Evolutionary conservation across 169 alveolate genomes (phyloP).

Genomic region (Plasmodium ovale): DNA sequence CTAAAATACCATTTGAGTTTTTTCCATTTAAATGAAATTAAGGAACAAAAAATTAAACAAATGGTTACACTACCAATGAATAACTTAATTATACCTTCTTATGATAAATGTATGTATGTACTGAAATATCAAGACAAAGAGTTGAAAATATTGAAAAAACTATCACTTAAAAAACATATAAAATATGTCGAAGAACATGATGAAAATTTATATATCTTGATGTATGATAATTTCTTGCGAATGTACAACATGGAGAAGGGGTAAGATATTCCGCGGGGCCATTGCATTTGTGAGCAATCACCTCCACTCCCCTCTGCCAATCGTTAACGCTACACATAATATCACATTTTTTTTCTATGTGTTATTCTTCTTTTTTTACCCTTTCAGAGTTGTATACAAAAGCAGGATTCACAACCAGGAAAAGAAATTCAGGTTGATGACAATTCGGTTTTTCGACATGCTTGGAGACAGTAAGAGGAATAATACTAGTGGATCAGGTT

Average conservation of each 20-base stretch:
- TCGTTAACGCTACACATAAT: background rate
- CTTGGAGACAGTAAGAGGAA: too few species aligned
- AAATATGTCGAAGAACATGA: conserved; percentile 46
- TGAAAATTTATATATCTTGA: conserved; percentile 25
- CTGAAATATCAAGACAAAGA: conserved; percentile 43
- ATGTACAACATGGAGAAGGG: conserved; percentile 51
- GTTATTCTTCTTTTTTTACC: too few species aligned
- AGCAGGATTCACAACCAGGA: conserved; percentile 36
- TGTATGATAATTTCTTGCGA: conserved; percentile 35
- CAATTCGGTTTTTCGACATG: too few species aligned
- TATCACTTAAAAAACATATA: conserved; percentile 19
- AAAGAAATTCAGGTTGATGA: too few species aligned
- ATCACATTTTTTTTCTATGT: background rate
- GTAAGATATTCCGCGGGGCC: conserved; percentile 4
- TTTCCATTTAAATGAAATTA: conserved; percentile 15
- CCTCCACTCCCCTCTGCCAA: background rate
- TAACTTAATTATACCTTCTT: conserved; percentile 39
- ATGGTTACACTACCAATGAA: conserved; percentile 44
- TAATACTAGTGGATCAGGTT: too few species aligned
- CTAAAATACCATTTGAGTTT: conserved; percentile 27
- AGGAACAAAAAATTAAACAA: conserved; percentile 53
- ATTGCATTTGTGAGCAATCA: background rate
- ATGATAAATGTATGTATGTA: conserved; percentile 20
- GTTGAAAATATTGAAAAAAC: conserved; percentile 34
- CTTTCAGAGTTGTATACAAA: conserved; percentile 39